Evolutionary conservation across 2,329 filamentous ascomycete species (phyloP).

Genomic region (Anthostomella pinea): DNA sequence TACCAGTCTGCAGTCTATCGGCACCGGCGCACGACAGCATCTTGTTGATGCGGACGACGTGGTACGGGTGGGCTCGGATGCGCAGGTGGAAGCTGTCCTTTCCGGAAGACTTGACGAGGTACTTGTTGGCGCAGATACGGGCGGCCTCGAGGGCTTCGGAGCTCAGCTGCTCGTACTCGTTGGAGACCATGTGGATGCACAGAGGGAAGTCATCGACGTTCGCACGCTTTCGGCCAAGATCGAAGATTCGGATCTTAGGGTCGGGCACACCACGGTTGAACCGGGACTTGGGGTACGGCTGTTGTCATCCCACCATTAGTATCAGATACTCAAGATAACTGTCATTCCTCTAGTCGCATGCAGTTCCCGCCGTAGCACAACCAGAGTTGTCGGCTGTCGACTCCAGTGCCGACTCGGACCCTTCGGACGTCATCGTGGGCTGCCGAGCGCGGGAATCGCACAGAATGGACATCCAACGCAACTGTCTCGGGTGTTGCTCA

Average conservation of each 20-base stretch:
- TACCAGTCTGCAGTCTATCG: slow-evolving; percentile 99
- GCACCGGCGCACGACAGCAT: slow-evolving; percentile 99
- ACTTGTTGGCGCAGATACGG: slow-evolving; percentile 99
- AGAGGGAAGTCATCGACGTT: slow-evolving; percentile 99
- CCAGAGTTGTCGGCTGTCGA: neutral
- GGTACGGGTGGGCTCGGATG: slow-evolving; percentile 93
- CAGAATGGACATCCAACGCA: slow-evolving; percentile 5
- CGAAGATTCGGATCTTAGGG: slow-evolving; percentile 92
- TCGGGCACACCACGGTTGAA: slow-evolving; percentile 99
- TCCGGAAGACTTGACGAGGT: slow-evolving; percentile 68
- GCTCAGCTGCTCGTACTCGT: slow-evolving; percentile 99
- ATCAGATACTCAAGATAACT: neutral
- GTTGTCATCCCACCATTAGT: slow-evolving; percentile 57
- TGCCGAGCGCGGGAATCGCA: neutral
- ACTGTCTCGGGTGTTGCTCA: slow-evolving; percentile 43
- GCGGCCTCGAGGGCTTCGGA: slow-evolving; percentile 99
- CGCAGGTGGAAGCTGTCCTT: slow-evolving; percentile 75
- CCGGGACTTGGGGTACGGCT: slow-evolving; percentile 99
- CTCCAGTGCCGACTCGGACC: neutral
- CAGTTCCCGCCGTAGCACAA: neutral
- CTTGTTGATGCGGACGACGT: slow-evolving; percentile 99
- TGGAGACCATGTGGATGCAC: slow-evolving; percentile 98
- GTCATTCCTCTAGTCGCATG: neutral
- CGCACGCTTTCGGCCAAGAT: slow-evolving; percentile 97
- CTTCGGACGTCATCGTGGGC: neutral